A percentile compares a stretch with the other conserved stretches of the same genome.
Conservation (phyloP, 495 filamentous ascomycete species). For the Corynascus novoguineensis region DNA sequence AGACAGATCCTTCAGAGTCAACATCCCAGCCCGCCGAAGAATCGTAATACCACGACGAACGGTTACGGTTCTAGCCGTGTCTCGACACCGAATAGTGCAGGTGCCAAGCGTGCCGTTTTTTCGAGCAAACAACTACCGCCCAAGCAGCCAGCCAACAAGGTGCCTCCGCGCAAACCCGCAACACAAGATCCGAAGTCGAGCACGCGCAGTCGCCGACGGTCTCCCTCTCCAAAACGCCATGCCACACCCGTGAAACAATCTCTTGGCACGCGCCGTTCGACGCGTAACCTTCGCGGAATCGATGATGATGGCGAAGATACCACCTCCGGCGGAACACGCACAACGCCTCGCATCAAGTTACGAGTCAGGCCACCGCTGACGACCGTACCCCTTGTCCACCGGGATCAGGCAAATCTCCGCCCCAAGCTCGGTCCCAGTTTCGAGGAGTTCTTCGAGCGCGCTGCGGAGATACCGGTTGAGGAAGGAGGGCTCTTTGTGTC, state of each 20-base stretch:
- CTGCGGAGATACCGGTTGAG: conserved; percentile 40
- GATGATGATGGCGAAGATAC: conserved; percentile 27
- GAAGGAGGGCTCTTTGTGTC: conserved; percentile 43
- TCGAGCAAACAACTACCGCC: conserved; percentile 18
- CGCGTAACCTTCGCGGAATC: conserved; percentile 25
- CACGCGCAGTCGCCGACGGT: conserved; percentile 29
- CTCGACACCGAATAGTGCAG: conserved; percentile 13
- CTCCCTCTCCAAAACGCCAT: conserved; percentile 29
- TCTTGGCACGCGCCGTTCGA: conserved; percentile 36
- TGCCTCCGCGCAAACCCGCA: conserved; percentile 15
- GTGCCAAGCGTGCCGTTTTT: conserved; percentile 16
- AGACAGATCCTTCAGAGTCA: conserved; percentile 36
- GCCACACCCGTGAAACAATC: conserved; percentile 34
- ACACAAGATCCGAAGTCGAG: conserved; percentile 25
- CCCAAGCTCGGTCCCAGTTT: conserved; percentile 46
- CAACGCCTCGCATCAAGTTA: conserved; percentile 41
- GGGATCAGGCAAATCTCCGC: conserved; percentile 44
- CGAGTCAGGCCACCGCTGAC: conserved; percentile 34
- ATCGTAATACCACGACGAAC: conserved; percentile 16
- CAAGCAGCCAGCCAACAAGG: conserved; percentile 18
- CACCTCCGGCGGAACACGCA: conserved; percentile 21
- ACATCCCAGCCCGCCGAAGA: conserved; percentile 22
- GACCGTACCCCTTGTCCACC: conserved; percentile 49
- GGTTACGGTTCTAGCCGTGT: conserved; percentile 11
- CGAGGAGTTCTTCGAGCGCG: conserved; percentile 46